Base-by-base conservation (phyloP, 495 filamentous ascomycete species). In the Haplographium delicatum region DNA sequence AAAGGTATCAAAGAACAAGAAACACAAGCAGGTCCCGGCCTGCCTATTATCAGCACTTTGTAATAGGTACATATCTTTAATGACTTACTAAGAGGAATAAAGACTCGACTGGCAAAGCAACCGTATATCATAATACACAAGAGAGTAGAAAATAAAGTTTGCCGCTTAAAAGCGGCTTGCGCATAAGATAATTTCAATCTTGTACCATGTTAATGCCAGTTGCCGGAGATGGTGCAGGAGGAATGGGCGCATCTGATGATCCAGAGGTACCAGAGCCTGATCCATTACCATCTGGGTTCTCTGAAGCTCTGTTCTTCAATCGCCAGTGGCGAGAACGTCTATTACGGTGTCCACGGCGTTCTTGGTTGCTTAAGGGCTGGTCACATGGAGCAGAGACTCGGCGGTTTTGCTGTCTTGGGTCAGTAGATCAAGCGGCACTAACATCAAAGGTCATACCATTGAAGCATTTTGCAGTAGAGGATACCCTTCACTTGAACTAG, bases 321-420 rank as follows among this genome's bases (percentile, higher is more conserved):
- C 60, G 26, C 56, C 56, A 62, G 40, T 59, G 49, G 10, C 60
- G 50, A 37, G 16, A 22, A 10, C 56, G 53, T 22, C 42, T 41
- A 23, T 13, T 8, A 46, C 55, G 52, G 20, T 37, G 25, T 19
- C 18, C 20, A 9, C 46, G 51, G 27, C 28, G 27, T 2, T 62
- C 48, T 28, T 54, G 50, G 24, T 18, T n/a, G 7, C 33, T 39
- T 20, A 44, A 15, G 15, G 53, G 56, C 11, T 49, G 52, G 20
- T 62, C 56, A 52, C 52, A 54, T 40, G 56, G 56, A 1, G 52
- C 56, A 18, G 56, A 59, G 11, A 59, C 56, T 2, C 60, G 52
- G 41, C 56, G 59, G 11, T 10, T 33, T 30, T 52, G 47, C 43
- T 53, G 24, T 25, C 6, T 3, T 11, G 0, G 39, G 24, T 54